phyloP scores from a whole-genome alignment of 106 monocot genomes.

The Hemerocallis citrina region DNA sequence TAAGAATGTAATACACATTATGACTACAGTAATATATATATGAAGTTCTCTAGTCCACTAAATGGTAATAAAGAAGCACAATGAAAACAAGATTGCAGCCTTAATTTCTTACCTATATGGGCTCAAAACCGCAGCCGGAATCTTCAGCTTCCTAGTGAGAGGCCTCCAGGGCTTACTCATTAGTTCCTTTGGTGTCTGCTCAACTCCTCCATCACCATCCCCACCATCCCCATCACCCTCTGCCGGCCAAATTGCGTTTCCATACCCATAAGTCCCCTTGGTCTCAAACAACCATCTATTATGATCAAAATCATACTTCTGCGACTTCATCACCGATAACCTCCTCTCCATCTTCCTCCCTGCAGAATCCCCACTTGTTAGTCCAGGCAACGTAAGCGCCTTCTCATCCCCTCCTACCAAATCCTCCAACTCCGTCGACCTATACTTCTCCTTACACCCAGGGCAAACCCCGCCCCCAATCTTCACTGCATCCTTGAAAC shows the following conservation, averaged over 20 bases:
- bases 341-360: slow-evolving; percentile 19
- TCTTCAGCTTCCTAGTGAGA: slow-evolving; percentile 73
- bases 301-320: slow-evolving; percentile 23
- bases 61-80: neutral
- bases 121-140: slow-evolving; percentile 57
- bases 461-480: slow-evolving; percentile 36
- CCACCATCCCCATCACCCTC: slow-evolving; percentile 27
- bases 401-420: slow-evolving; percentile 11
- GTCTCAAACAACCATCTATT: slow-evolving; percentile 51
- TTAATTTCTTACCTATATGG: slow-evolving; percentile 48
- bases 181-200: slow-evolving; percentile 44
- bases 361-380: neutral
- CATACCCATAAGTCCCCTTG: slow-evolving; percentile 76
- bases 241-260: slow-evolving; percentile 73
- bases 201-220: slow-evolving; percentile 13
- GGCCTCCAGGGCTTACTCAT: slow-evolving; percentile 75
- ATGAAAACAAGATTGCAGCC: neutral
- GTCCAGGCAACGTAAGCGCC: slow-evolving; percentile 16
- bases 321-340: slow-evolving; percentile 28
- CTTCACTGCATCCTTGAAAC: slow-evolving; percentile 55
- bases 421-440: slow-evolving; percentile 27
- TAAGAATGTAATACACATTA: too few species aligned
- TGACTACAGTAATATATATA: too few species aligned
- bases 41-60: too few species aligned
- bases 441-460: slow-evolving; percentile 64